phyloP scores from a whole-genome alignment of 352 stramenopile genomes.

The Blastocystis sp. region DNA sequence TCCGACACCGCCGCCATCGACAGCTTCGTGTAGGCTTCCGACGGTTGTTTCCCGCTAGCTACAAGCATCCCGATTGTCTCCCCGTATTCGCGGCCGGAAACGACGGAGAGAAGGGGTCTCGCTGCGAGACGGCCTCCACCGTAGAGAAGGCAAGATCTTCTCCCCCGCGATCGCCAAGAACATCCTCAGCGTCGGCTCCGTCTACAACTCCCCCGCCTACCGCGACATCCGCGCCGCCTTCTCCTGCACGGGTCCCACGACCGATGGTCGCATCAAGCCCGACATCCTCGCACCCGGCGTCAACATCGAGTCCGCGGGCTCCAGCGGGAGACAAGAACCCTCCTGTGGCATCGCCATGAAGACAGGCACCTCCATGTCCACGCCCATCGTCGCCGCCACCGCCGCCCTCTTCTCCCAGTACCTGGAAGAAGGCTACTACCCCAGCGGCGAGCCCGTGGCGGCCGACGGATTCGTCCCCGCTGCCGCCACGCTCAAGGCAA shows the following conservation, averaged over 20 bases:
- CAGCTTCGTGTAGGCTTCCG: neutral
- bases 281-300: conserved; percentile 63
- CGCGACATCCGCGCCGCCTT: conserved; percentile 62
- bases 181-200: conserved; percentile 70
- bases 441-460: conserved; percentile 46
- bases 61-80: conserved; percentile 72
- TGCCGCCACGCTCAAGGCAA: conserved; percentile 61
- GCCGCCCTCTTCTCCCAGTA: conserved; percentile 62
- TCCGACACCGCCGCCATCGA: conserved; percentile 50
- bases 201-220: conserved; percentile 63
- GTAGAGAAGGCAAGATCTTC: conserved; percentile 62
- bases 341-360: conserved; percentile 36
- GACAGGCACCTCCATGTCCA: conserved; percentile 62
- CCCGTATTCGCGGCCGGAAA: conserved; percentile 77
- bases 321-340: neutral
- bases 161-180: conserved; percentile 73
- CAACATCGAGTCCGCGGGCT: conserved; percentile 59
- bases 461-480: conserved; percentile 59
- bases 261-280: conserved; percentile 63
- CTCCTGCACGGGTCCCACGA: conserved; percentile 60
- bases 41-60: conserved; percentile 70
- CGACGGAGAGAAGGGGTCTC: conserved; percentile 67
- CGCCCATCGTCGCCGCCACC: conserved; percentile 61
- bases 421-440: conserved; percentile 60
- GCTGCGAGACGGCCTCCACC: neutral